Evolutionary conservation across 345 rosid species (phyloP).

Genomic region (Gynandropsis gynandra): DNA sequence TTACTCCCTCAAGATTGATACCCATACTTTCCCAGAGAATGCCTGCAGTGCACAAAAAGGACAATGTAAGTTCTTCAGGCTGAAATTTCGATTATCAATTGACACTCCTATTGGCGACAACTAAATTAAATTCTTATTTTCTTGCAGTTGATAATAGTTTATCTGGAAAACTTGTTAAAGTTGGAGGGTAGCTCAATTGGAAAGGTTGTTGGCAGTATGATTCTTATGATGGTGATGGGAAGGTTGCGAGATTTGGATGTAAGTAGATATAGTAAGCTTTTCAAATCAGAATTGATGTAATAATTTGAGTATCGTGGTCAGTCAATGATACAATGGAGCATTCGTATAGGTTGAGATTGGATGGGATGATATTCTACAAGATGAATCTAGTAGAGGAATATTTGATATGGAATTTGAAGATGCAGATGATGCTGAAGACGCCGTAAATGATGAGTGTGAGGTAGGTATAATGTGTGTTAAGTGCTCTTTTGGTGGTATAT

Average conservation of each 20-base stretch:
- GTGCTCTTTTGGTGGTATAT: background rate
- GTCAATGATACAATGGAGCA: conserved; percentile 7
- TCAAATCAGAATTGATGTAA: background rate
- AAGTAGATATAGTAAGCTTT: conserved; percentile 29
- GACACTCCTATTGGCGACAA: conserved; percentile 1
- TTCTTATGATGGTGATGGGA: conserved; percentile 68
- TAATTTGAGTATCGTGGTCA: conserved; percentile 6
- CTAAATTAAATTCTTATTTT: conserved; percentile 3
- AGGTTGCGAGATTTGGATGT: conserved; percentile 83
- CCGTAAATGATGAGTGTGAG: conserved; percentile 38
- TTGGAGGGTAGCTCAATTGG: conserved; percentile 68
- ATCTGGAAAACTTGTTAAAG: conserved; percentile 72
- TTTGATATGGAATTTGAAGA: conserved; percentile 82
- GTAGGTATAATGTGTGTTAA: conserved; percentile 29
- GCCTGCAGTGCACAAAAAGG: conserved; percentile 46
- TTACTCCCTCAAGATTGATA: conserved; percentile 54
- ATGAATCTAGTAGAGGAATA: conserved; percentile 64
- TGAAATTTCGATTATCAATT: background rate
- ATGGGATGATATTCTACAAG: conserved; percentile 66
- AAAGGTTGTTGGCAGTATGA: conserved; percentile 54
- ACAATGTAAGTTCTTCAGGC: conserved; percentile 34
- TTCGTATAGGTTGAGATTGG: conserved; percentile 57
- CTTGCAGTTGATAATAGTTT: conserved; percentile 36
- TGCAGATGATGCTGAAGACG: conserved; percentile 25
- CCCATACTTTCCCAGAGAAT: conserved; percentile 44